Conservation (phyloP, 768 basidiomycete species). For the Rhodotorula taiwanensis region DNA sequence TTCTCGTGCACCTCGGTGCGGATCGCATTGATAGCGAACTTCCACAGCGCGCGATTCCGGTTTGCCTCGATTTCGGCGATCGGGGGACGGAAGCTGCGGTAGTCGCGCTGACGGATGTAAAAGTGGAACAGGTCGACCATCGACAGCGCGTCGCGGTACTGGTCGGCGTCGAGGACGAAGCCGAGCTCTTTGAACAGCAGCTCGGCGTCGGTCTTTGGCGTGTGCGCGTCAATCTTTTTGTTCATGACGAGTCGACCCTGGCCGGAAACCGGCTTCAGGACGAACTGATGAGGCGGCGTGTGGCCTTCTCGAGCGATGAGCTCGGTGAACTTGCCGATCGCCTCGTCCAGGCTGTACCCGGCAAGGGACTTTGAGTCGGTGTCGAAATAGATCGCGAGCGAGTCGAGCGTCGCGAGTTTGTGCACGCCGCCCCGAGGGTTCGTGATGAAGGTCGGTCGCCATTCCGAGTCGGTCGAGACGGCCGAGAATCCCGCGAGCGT, state of each 20-base stretch:
- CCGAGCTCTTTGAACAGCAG: slow-evolving; percentile 89
- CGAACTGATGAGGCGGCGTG: slow-evolving; percentile 70
- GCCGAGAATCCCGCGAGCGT: slow-evolving; percentile 83
- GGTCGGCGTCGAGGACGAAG: slow-evolving; percentile 80
- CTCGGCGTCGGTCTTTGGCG: slow-evolving; percentile 78
- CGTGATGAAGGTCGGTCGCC: slow-evolving; percentile 88
- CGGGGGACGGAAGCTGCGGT: slow-evolving; percentile 69
- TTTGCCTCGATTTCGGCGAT: slow-evolving; percentile 58
- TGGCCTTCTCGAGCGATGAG: slow-evolving; percentile 48
- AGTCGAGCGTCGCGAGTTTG: slow-evolving; percentile 84
- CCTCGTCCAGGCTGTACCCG: slow-evolving; percentile 59
- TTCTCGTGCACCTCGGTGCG: slow-evolving; percentile 74
- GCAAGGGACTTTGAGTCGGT: slow-evolving; percentile 79
- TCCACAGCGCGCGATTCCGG: slow-evolving; percentile 60
- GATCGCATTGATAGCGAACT: slow-evolving; percentile 74
- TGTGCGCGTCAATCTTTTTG: slow-evolving; percentile 62
- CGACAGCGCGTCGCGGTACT: slow-evolving; percentile 88
- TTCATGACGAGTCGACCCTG: slow-evolving; percentile 86
- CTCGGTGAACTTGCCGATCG: slow-evolving; percentile 63
- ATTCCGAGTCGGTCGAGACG: slow-evolving; percentile 76
- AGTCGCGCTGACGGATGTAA: slow-evolving; percentile 72
- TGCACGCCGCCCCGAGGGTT: slow-evolving; percentile 78
- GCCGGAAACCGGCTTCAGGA: slow-evolving; percentile 90
- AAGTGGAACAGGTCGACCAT: slow-evolving; percentile 95
- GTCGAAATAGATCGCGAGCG: slow-evolving; percentile 87